Evolutionary conservation across 108 stramenopile species (phyloP), one percentile per base, ranked within the genome.

Genomic region (Nannochloropsis salina): DNA sequence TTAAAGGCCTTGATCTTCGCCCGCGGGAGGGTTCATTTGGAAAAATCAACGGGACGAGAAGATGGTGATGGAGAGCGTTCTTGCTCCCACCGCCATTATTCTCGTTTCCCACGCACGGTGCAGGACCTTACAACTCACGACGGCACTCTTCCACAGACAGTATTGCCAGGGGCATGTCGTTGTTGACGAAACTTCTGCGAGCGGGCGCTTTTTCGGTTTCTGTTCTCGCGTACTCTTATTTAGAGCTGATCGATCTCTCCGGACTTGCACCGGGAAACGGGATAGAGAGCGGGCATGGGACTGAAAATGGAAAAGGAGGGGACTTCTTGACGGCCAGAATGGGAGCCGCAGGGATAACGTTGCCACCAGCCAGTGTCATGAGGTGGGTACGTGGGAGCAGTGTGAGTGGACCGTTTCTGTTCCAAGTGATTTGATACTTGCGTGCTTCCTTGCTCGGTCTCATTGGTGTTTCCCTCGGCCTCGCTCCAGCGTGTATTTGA

Each of bases 181-280:
- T 74, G 2, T n/a, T 74, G n/a, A n/a, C 61, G 15, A n/a, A n/a
- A n/a, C 61, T 74, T n/a, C 61, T 74, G 15, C 61, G 61, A n/a
- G 3, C n/a, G 6, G 61, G 61, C 1, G 61, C 20, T 3, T 74
- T 74, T 8, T 0, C n/a, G 6, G 15, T 74, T 74, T 74, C 61
- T n/a, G 61, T 74, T n/a, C n/a, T 74, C 20, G 61, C 61, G n/a
- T 74, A 74, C 8, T 74, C 61, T 15, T 74, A 74, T n/a, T 74
- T 74, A n/a, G 61, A 74, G 61, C 61, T 74, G 61, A n/a, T 74
- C 20, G 61, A 74, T n/a, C 61, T 74, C 61, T 74, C 61, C 12
- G 15, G 47, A n/a, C 20, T n/a, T 74, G 61, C n/a, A 15, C 20
- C 20, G n/a, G 61, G 61, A 6, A n/a, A 15, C 15, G 61, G n/a